A percentile compares a stretch with the other conserved stretches of the same genome.
phyloP scores from a whole-genome alignment of 192 early-diverging fungal genomes.

The Backusella psychrophila region DNA sequence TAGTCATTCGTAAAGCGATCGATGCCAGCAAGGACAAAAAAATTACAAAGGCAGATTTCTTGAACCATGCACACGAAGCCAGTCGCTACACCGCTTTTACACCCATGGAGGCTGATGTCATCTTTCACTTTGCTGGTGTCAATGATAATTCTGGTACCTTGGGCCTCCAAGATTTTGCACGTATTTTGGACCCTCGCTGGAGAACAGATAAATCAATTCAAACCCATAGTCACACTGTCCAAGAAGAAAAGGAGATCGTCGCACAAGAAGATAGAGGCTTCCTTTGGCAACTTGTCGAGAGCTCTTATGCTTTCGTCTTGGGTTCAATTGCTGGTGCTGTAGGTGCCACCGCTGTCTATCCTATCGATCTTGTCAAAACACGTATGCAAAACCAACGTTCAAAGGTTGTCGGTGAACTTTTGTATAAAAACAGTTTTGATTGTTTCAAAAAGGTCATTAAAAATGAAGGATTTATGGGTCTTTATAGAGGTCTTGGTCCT shows the following conservation, averaged over 20 bases:
- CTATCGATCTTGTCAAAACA: slow-evolving; percentile 98
- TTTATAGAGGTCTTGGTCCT: slow-evolving; percentile 92
- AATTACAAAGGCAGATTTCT: slow-evolving; percentile 65
- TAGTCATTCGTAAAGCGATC: slow-evolving; percentile 54
- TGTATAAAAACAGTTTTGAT: slow-evolving; percentile 95
- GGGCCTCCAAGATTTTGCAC: slow-evolving; percentile 45
- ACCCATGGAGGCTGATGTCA: slow-evolving; percentile 72
- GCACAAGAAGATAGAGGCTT: slow-evolving; percentile 22
- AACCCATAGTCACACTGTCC: not conserved
- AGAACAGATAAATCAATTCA: slow-evolving; percentile 24
- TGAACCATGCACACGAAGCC: slow-evolving; percentile 51
- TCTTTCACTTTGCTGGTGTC: slow-evolving; percentile 65
- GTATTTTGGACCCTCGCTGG: slow-evolving; percentile 57
- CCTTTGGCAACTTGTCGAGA: slow-evolving; percentile 28
- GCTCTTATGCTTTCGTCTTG: slow-evolving; percentile 59
- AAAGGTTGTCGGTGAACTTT: slow-evolving; percentile 82
- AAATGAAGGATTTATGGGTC: slow-evolving; percentile 86
- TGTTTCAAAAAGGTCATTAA: slow-evolving; percentile 94
- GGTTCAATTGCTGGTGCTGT: slow-evolving; percentile 91
- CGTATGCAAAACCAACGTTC: slow-evolving; percentile 98
- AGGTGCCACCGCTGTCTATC: slow-evolving; percentile 93
- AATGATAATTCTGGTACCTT: slow-evolving; percentile 48
- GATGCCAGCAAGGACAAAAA: slow-evolving; percentile 43
- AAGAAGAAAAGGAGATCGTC: not conserved
- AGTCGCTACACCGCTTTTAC: slow-evolving; percentile 61